phyloP scores from a whole-genome alignment of 257 asterid species.

The Phtheirospermum japonicum region DNA sequence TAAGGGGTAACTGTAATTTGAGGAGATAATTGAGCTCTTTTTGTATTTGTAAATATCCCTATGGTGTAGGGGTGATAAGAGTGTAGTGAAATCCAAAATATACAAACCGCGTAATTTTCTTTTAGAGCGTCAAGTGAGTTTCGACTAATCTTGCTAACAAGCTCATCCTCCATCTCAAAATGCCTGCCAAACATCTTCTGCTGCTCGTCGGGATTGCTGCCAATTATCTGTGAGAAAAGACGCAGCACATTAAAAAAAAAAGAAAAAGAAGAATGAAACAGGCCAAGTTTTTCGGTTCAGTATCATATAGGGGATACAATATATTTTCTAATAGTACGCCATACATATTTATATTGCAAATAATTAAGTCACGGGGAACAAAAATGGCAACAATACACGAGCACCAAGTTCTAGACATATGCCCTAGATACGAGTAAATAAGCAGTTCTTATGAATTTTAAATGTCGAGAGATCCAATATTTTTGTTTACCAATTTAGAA shows the following conservation, averaged over 20 bases:
- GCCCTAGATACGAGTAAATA: too few relatives aligned
- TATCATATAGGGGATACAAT: too few relatives aligned
- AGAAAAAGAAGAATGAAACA: neutral
- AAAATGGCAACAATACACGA: too few relatives aligned
- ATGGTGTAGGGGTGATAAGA: neutral
- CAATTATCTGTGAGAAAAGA: constrained; percentile 55
- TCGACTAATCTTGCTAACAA: constrained; percentile 88
- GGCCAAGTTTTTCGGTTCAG: neutral
- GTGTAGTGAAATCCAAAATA: constrained; percentile 2
- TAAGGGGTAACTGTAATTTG: neutral
- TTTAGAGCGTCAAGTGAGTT: constrained; percentile 85
- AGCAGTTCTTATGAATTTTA: too few relatives aligned
- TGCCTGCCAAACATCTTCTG: constrained; percentile 96
- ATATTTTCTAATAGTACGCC: neutral
- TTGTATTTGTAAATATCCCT: neutral
- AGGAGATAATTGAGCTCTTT: neutral
- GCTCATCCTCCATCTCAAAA: constrained; percentile 91
- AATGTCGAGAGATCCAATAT: too few relatives aligned
- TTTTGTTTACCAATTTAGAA: too few relatives aligned
- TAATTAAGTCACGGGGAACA: too few relatives aligned
- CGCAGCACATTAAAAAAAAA: neutral
- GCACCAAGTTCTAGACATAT: neutral
- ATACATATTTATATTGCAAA: too few relatives aligned
- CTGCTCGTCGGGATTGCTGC: constrained; percentile 84
- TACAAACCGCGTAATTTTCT: constrained; percentile 73